Evolutionary conservation across 2,329 filamentous ascomycete species (phyloP).

Genomic region (Fusarium agapanthi): DNA sequence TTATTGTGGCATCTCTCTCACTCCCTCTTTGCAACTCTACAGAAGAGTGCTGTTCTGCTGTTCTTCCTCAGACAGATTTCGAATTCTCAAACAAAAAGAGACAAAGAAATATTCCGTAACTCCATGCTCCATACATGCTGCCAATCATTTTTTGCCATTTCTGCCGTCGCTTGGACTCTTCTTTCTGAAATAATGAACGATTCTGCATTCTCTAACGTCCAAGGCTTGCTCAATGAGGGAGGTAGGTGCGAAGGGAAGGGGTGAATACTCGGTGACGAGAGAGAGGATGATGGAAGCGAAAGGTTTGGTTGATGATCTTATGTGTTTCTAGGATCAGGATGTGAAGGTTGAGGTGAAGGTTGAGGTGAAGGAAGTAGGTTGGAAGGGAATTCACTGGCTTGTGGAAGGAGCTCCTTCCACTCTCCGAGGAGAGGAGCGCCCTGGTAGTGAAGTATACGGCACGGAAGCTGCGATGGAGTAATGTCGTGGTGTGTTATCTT

Average conservation of each 20-base stretch:
- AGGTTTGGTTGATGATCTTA: not conserved
- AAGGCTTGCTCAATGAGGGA: not conserved
- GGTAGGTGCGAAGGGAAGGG: not conserved
- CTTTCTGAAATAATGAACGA: rapidly evolving
- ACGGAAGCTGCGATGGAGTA: not conserved
- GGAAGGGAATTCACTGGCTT: not conserved
- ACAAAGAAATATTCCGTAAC: not conserved
- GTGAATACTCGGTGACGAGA: constrained; percentile 1
- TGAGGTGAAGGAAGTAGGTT: not conserved
- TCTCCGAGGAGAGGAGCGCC: not conserved
- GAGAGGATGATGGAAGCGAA: constrained; percentile 6
- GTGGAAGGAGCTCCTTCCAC: constrained; percentile 13
- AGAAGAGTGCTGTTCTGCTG: not conserved
- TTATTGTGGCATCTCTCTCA: not conserved
- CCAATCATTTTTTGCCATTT: not conserved
- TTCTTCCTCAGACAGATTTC: too few species aligned
- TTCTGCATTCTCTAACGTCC: not conserved
- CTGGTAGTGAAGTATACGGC: not conserved
- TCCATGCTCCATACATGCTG: not conserved
- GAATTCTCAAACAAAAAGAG: not conserved
- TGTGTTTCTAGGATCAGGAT: not conserved
- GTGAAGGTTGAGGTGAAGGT: not conserved
- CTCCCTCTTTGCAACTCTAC: not conserved
- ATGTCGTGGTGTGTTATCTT: not conserved
- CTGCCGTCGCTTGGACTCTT: not conserved